phyloP scores from a whole-genome alignment of 345 rosid species.

The Melastoma malabathricum region DNA sequence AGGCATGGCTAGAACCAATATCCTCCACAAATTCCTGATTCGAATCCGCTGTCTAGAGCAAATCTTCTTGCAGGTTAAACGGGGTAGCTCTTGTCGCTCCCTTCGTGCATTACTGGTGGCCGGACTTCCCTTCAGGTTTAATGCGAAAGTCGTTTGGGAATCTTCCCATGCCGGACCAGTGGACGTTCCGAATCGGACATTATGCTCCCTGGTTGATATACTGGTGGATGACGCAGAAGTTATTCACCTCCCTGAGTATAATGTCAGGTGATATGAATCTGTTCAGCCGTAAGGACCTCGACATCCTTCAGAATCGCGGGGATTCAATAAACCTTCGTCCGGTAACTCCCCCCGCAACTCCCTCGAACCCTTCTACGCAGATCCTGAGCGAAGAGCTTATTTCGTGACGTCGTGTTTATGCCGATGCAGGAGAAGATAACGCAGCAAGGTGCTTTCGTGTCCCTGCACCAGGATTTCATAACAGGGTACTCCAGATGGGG shows the following conservation, averaged over 20 bases:
- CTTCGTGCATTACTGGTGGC: slow-evolving; percentile 85
- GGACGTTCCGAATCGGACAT: slow-evolving; percentile 57
- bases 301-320: slow-evolving; percentile 17
- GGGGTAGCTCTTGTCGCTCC: slow-evolving; percentile 69
- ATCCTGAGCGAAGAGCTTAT: neutral
- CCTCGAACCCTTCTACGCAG: neutral
- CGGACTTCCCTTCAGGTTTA: slow-evolving; percentile 39
- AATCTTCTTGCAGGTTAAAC: slow-evolving; percentile 26
- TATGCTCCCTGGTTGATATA: slow-evolving; percentile 58
- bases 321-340: slow-evolving; percentile 27
- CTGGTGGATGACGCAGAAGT: slow-evolving; percentile 88
- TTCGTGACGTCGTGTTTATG: slow-evolving; percentile 4
- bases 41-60: neutral
- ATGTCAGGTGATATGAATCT: slow-evolving; percentile 26
- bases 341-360: slow-evolving; percentile 19
- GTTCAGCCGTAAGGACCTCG: slow-evolving; percentile 29
- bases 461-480: slow-evolving; percentile 48
- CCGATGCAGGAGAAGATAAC: slow-evolving; percentile 33
- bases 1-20: slow-evolving; percentile 30
- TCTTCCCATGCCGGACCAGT: slow-evolving; percentile 28
- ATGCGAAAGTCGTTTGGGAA: slow-evolving; percentile 19
- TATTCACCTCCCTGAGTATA: slow-evolving; percentile 46
- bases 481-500: slow-evolving; percentile 63
- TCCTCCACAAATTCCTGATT: neutral
- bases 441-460: slow-evolving; percentile 65